Conservation (phyloP, 768 basidiomycete species). For the Panellus pusillus region DNA sequence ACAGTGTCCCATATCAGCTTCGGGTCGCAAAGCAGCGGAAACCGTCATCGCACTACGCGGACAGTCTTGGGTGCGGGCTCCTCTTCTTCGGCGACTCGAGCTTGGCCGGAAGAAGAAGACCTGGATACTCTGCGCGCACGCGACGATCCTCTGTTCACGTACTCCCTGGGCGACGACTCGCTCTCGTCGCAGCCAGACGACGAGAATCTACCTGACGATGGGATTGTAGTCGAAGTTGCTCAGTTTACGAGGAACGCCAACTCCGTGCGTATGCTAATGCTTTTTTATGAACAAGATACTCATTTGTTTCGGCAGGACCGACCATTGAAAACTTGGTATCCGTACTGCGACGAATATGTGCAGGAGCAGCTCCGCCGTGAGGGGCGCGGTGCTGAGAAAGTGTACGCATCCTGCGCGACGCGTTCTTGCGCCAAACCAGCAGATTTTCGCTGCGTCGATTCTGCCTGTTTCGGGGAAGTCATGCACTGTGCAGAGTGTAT, state of each 20-base stretch:
- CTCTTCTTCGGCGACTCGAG: background rate
- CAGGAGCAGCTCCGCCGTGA: background rate
- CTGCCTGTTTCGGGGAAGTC: background rate
- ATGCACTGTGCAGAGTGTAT: background rate
- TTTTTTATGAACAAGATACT: background rate
- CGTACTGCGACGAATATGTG: background rate
- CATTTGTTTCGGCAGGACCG: background rate
- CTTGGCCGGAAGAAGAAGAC: background rate
- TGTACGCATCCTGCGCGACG: background rate
- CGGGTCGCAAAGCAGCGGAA: no score
- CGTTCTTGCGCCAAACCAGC: background rate
- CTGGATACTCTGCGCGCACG: background rate
- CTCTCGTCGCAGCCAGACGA: background rate
- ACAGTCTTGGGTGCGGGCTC: background rate
- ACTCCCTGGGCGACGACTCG: background rate
- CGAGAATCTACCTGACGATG: background rate
- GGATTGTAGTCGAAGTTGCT: background rate
- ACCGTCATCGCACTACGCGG: no score
- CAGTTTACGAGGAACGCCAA: background rate
- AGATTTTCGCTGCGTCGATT: background rate
- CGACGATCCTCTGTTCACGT: background rate
- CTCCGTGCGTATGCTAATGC: background rate
- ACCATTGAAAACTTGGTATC: background rate
- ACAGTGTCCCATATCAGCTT: no score
- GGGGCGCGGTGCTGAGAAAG: background rate